Percentiles rank a stretch among this genome's conserved stretches.
Conservation (phyloP, 2,329 filamentous ascomycete species). For the Neonectria hederae region DNA sequence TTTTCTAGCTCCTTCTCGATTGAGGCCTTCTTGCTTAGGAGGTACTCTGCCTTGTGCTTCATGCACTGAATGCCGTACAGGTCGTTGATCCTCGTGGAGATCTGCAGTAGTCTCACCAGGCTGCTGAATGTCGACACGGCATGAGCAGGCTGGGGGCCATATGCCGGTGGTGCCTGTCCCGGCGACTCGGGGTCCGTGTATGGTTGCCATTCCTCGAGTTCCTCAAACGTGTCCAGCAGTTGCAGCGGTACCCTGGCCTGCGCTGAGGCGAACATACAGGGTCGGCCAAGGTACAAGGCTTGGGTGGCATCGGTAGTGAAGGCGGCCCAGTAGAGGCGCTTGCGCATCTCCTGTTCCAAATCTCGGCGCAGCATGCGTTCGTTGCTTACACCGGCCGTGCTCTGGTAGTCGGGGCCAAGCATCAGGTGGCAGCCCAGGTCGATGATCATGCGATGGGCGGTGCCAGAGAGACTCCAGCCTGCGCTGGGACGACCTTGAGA, state of each 20-base stretch:
- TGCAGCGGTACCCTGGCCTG: slow-evolving; percentile 46
- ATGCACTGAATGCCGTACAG: slow-evolving; percentile 42
- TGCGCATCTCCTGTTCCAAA: slow-evolving; percentile 47
- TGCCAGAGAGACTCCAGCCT: slow-evolving; percentile 49
- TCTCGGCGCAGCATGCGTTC: slow-evolving; percentile 42
- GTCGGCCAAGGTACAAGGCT: slow-evolving; percentile 47
- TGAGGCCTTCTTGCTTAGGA: slow-evolving; percentile 39
- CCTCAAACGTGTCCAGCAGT: slow-evolving; percentile 47
- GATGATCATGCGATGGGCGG: slow-evolving; percentile 51
- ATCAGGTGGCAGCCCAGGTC: slow-evolving; percentile 51
- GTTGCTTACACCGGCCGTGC: slow-evolving; percentile 37
- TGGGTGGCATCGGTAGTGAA: slow-evolving; percentile 48
- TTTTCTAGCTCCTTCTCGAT: slow-evolving; percentile 42
- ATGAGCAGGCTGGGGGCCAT: slow-evolving; percentile 43
- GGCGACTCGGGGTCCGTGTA: slow-evolving; percentile 45
- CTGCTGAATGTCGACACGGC: slow-evolving; percentile 44
- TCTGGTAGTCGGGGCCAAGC: slow-evolving; percentile 41
- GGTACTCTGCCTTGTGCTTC: slow-evolving; percentile 40
- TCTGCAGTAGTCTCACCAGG: slow-evolving; percentile 42
- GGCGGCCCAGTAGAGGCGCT: slow-evolving; percentile 48
- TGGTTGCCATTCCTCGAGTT: slow-evolving; percentile 48
- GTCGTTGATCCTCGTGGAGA: slow-evolving; percentile 43
- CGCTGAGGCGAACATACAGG: slow-evolving; percentile 45
- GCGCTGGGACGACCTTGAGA: slow-evolving; percentile 48
- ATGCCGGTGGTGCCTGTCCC: slow-evolving; percentile 37